A percentile compares a stretch with the other conserved stretches of the same genome.
Evolutionary conservation across 495 filamentous ascomycete species (phyloP).

Genomic region (Aspergillus heteromorphus): DNA sequence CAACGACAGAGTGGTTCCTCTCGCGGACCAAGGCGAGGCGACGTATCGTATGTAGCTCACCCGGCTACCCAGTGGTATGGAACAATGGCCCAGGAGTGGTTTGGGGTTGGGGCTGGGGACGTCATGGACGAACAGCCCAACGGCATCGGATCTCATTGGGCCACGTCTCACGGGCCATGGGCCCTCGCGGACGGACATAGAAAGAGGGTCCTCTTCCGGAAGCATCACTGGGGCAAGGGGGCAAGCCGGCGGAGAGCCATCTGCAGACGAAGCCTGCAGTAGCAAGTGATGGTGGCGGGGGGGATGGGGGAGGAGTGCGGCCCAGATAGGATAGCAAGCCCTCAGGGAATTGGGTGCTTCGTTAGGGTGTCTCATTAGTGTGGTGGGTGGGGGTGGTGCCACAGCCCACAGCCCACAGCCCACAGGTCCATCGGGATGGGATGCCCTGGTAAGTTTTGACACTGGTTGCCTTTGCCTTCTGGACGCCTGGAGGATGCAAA

Average conservation of each 20-base stretch:
- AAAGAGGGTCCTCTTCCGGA: slow-evolving; percentile 10
- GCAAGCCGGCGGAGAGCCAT: slow-evolving; percentile 9
- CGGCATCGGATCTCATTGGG: slow-evolving; percentile 32
- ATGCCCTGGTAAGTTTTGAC: background rate
- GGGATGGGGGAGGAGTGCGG: slow-evolving; percentile 1
- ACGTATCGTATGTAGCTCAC: slow-evolving; percentile 35
- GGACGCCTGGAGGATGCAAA: background rate
- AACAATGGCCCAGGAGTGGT: slow-evolving; percentile 22
- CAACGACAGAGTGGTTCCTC: slow-evolving; percentile 10
- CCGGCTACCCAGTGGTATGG: slow-evolving; percentile 27
- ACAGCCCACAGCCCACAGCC: too few species aligned
- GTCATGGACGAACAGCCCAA: slow-evolving; percentile 37
- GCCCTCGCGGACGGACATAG: slow-evolving; percentile 19
- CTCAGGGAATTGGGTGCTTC: slow-evolving; percentile 11
- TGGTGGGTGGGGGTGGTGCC: slow-evolving; percentile 22
- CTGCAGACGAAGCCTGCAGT: slow-evolving; percentile 18
- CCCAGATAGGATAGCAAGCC: slow-evolving; percentile 8
- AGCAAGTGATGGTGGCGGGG: slow-evolving; percentile 12
- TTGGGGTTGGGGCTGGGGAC: slow-evolving; percentile 27
- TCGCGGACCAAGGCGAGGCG: slow-evolving; percentile 33
- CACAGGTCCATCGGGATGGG: too few species aligned
- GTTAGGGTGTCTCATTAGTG: slow-evolving; percentile 6
- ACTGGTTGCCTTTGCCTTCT: background rate
- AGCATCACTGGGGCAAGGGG: slow-evolving; percentile 32
- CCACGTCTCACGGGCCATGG: slow-evolving; percentile 33